Percentiles rank a stretch among this genome's conserved stretches.
Conservation (phyloP, 805 yeast species). For the Huiozyma naganishii region DNA sequence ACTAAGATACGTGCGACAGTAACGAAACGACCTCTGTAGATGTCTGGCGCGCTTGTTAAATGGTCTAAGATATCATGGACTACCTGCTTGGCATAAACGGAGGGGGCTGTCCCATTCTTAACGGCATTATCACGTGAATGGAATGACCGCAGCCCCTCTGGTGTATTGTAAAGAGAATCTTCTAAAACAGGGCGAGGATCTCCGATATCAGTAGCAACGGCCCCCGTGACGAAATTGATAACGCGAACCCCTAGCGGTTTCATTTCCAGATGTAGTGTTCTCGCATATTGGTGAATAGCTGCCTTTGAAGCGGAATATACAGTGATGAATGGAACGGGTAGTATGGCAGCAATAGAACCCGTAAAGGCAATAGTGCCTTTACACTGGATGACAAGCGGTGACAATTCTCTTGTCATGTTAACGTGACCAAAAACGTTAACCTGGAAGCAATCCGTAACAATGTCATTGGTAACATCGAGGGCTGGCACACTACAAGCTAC, state of each 20-base stretch:
- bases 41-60: too few relatives aligned
- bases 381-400: slow-evolving; percentile 44
- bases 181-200: slow-evolving; percentile 49
- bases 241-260: slow-evolving; percentile 63
- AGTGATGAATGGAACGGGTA: slow-evolving; percentile 59
- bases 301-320: slow-evolving; percentile 60
- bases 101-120: slow-evolving; percentile 40
- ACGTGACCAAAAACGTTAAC: slow-evolving; percentile 66
- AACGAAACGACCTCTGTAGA: too few relatives aligned
- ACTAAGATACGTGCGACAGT: too few relatives aligned
- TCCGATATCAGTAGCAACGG: slow-evolving; percentile 57
- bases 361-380: slow-evolving; percentile 63
- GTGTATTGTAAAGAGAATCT: slow-evolving; percentile 39
- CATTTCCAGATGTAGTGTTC: slow-evolving; percentile 50
- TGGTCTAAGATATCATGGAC: slow-evolving; percentile 43
- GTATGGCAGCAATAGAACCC: slow-evolving; percentile 56
- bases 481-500: slow-evolving; percentile 63
- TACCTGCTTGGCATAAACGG: slow-evolving; percentile 49
- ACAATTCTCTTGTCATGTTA: slow-evolving; percentile 47
- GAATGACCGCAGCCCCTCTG: slow-evolving; percentile 41
- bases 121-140: slow-evolving; percentile 43
- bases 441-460: slow-evolving; percentile 38
- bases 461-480: slow-evolving; percentile 48
- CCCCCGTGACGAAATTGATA: slow-evolving; percentile 62
- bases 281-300: slow-evolving; percentile 63